Evolutionary conservation across 75 land plant genomes (phyloP), one percentile per base, ranked within the genome.

Genomic region (Azolla pinnata): DNA sequence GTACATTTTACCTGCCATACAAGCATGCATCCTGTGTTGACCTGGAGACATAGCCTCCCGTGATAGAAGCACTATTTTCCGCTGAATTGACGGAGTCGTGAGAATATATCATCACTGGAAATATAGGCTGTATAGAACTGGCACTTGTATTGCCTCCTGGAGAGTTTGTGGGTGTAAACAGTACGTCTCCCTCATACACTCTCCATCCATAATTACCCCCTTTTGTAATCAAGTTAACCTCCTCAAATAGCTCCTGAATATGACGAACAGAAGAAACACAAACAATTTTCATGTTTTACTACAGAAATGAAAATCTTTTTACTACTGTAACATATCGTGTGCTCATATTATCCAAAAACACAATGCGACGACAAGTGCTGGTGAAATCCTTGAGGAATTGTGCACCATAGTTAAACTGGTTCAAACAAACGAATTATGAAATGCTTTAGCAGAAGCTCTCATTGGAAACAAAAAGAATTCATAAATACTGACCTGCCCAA

Each of bases 401-500:
- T n/a, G n/a, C n/a, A n/a, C n/a, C n/a, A n/a, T n/a, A n/a, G n/a
- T n/a, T n/a, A n/a, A n/a, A n/a, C n/a, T n/a, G n/a, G n/a, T n/a
- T n/a, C n/a, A n/a, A n/a, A n/a, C n/a, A n/a, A n/a, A n/a, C n/a
- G n/a, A n/a, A n/a, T n/a, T n/a, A n/a, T n/a, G n/a, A n/a, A n/a
- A n/a, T n/a, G n/a, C n/a, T n/a, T n/a, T n/a, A n/a, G n/a, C n/a
- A n/a, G n/a, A n/a, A n/a, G n/a, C n/a, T n/a, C n/a, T n/a, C n/a
- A n/a, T n/a, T n/a, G n/a, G n/a, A n/a, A n/a, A n/a, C n/a, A n/a
- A n/a, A n/a, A n/a, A n/a, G n/a, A n/a, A n/a, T n/a, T n/a, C n/a
- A n/a, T n/a, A n/a, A n/a, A n/a, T n/a, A n/a, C n/a, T n/a, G n/a
- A 85, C 97, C 97, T 91, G 88, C 44, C 97, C 92, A 67, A 82